These are phyloP conservation scores for Aspergillus sp. DNA, from an alignment of 2,329 filamentous ascomycete genomes.

Conservation along the genomic window DNA sequence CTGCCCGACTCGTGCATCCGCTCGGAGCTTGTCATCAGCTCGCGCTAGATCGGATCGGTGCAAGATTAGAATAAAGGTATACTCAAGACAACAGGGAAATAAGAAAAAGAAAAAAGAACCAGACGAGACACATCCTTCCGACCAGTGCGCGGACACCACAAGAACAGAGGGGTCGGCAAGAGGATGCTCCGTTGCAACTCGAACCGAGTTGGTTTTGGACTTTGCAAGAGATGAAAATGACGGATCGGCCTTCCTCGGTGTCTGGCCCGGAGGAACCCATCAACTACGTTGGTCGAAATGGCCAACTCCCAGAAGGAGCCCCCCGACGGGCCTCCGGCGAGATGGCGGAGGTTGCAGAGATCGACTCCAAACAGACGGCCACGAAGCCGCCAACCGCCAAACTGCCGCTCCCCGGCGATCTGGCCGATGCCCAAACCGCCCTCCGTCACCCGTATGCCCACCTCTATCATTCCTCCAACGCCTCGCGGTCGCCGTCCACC, in stretches of 20 bases:
- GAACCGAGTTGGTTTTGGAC: slow-evolving; percentile 21
- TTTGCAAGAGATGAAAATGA: slow-evolving; percentile 31
- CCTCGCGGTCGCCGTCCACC: slow-evolving; percentile 35
- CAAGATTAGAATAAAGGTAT: slow-evolving; percentile 1
- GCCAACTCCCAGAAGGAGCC: slow-evolving; percentile 19
- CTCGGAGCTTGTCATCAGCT: slow-evolving; percentile 24
- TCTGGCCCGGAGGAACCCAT: slow-evolving; percentile 31
- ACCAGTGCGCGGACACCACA: slow-evolving; percentile 6
- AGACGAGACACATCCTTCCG: background rate
- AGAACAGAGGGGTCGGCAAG: slow-evolving; percentile 9
- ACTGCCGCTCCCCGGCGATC: slow-evolving; percentile 23
- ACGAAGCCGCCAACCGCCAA: slow-evolving; percentile 27
- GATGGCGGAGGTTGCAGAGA: slow-evolving; percentile 15
- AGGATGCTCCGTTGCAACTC: slow-evolving; percentile 29
- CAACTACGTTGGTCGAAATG: slow-evolving; percentile 23
- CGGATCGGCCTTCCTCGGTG: slow-evolving; percentile 29
- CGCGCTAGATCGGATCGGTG: slow-evolving; percentile 16
- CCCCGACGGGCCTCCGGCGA: slow-evolving; percentile 23
- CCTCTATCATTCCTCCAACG: slow-evolving; percentile 34
- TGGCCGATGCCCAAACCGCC: slow-evolving; percentile 29
- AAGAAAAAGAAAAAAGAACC: background rate
- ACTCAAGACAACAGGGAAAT: background rate
- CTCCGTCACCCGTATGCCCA: slow-evolving; percentile 34
- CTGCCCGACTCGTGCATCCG: slow-evolving; percentile 26
- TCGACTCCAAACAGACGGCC: slow-evolving; percentile 17